A percentile compares a stretch with the other conserved stretches of the same genome.
Evolutionary conservation across 1,139 yeast genomes (phyloP).

Genomic region (Taphrina communis): DNA sequence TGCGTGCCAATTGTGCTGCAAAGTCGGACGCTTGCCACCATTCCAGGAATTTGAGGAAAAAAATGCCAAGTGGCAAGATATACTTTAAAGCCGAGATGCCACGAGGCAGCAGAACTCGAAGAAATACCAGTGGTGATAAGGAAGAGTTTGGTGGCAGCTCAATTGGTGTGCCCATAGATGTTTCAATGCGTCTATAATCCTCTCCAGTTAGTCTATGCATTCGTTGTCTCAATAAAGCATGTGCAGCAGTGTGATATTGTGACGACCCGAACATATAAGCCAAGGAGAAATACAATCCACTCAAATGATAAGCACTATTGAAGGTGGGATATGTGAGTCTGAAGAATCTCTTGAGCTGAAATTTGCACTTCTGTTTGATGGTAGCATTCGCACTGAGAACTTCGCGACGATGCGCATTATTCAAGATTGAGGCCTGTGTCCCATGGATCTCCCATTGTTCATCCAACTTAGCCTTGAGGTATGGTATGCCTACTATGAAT

Average conservation of each 20-base stretch:
- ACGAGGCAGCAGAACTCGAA: slow-evolving; percentile 24
- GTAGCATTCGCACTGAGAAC: slow-evolving; percentile 49
- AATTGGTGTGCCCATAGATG: slow-evolving; percentile 3
- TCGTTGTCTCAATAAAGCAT: slow-evolving; percentile 67
- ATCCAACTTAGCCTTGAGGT: slow-evolving; percentile 71
- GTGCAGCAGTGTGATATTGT: slow-evolving; percentile 69
- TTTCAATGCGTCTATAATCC: slow-evolving; percentile 56
- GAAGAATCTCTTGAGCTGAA: slow-evolving; percentile 57
- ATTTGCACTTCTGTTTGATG: slow-evolving; percentile 46
- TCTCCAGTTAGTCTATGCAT: slow-evolving; percentile 70
- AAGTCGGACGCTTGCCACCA: slow-evolving; percentile 93
- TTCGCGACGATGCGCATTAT: slow-evolving; percentile 39
- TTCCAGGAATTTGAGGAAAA: slow-evolving; percentile 81
- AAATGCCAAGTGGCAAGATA: slow-evolving; percentile 82
- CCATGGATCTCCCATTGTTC: slow-evolving; percentile 66
- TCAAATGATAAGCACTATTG: slow-evolving; percentile 58
- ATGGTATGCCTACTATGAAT: slow-evolving; percentile 67
- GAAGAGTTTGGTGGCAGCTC: slow-evolving; percentile 38
- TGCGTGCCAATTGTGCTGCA: slow-evolving; percentile 65
- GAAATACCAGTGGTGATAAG: slow-evolving; percentile 32
- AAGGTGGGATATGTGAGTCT: slow-evolving; percentile 67
- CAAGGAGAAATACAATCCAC: slow-evolving; percentile 66
- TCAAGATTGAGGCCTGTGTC: slow-evolving; percentile 51
- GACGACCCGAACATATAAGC: slow-evolving; percentile 71
- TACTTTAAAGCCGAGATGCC: slow-evolving; percentile 43